A percentile compares a stretch with the other conserved stretches of the same genome.
Evolutionary conservation across 2,329 filamentous ascomycete species (phyloP).

Genomic region (Calcarisporium arbuscula): DNA sequence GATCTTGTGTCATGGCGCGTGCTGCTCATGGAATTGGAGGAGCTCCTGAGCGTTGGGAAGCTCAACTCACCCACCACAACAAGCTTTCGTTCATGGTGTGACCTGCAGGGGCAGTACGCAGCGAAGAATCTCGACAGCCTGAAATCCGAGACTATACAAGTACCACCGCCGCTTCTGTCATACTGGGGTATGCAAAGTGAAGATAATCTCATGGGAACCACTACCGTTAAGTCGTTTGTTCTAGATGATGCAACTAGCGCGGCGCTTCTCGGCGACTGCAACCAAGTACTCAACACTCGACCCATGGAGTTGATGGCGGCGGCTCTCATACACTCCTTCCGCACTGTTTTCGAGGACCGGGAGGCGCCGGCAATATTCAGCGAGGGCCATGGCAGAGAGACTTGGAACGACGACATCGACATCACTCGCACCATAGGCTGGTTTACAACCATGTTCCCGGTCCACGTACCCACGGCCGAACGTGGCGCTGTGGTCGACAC

Average conservation of each 20-base stretch:
- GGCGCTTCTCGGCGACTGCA: conserved; percentile 4
- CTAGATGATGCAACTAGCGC: conserved; percentile 5
- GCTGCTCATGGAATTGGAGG: conserved; percentile 9
- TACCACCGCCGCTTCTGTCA: background rate
- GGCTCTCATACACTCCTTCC: conserved; percentile 18
- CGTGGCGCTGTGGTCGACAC: conserved; percentile 3
- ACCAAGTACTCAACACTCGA: conserved; percentile 6
- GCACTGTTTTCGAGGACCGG: conserved; percentile 18
- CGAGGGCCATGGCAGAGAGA: conserved; percentile 27
- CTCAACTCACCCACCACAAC: background rate
- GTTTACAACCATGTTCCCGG: conserved; percentile 27
- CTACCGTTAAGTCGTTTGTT: background rate
- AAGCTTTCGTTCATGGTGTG: background rate
- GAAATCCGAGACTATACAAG: background rate
- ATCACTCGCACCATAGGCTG: conserved; percentile 26
- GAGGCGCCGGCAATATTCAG: conserved; percentile 18
- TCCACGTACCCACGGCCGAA: conserved; percentile 5
- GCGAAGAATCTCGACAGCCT: background rate
- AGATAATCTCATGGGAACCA: background rate
- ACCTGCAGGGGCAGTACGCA: conserved; percentile 2
- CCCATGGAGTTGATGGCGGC: conserved; percentile 12
- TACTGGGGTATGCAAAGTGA: conserved; percentile 3
- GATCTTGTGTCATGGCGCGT: conserved; percentile 14
- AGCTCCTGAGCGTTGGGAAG: conserved; percentile 1
- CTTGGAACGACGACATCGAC: conserved; percentile 21